These are phyloP conservation scores for Rhodotorula toruloides DNA, from an alignment of 768 basidiomycete genomes.

Conservation along the genomic window DNA sequence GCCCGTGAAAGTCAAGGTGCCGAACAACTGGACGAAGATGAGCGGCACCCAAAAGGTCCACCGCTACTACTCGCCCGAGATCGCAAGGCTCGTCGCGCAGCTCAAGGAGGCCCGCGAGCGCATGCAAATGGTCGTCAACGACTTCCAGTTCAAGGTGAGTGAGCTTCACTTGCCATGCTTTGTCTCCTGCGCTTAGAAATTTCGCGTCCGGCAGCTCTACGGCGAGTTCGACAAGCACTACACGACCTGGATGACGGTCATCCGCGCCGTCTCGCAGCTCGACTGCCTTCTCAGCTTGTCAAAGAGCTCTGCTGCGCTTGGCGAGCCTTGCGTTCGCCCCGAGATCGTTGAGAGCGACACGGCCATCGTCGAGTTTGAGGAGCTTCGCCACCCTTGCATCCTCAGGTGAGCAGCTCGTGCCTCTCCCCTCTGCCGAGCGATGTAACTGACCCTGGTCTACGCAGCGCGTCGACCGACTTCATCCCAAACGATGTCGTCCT, in stretches of 20 bases:
- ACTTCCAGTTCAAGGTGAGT: conserved; percentile 63
- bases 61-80: conserved; percentile 71
- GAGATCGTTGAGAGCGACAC: conserved; percentile 73
- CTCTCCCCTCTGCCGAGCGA: not conserved
- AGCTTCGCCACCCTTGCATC: conserved; percentile 80
- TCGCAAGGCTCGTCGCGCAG: conserved; percentile 64
- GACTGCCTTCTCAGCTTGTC: conserved; percentile 91
- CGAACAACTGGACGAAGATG: conserved; percentile 63
- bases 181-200: not conserved
- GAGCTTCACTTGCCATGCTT: no score
- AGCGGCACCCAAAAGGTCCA: conserved; percentile 55
- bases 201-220: conserved; percentile 50
- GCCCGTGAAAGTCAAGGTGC: conserved; percentile 32
- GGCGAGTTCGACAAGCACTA: conserved; percentile 77
- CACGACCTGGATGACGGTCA: conserved; percentile 64
- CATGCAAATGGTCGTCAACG: conserved; percentile 68
- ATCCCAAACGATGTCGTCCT: conserved; percentile 89
- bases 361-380: conserved; percentile 79
- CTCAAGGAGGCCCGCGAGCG: conserved; percentile 93
- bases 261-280: conserved; percentile 85
- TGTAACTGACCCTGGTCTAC: conserved; percentile 39
- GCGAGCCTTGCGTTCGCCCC: conserved; percentile 89
- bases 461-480: conserved; percentile 55
- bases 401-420: conserved; percentile 47
- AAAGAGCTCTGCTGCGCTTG: conserved; percentile 79